These are phyloP conservation scores for Cryptococcus depauperatus DNA, from an alignment of 1,284 basidiomycete genomes.

Conservation along the genomic window DNA sequence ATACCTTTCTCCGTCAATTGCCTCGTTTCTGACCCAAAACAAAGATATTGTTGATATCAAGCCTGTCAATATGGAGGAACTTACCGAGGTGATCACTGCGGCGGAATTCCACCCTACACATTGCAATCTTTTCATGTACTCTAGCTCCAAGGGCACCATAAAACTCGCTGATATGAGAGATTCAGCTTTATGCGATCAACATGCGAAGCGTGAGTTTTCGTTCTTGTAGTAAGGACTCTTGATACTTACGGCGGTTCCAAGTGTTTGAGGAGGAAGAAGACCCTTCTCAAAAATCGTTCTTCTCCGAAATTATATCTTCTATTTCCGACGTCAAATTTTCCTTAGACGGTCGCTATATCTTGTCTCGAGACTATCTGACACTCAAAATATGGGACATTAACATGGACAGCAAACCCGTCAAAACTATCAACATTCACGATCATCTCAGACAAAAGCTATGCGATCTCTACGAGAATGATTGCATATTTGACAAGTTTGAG, in stretches of 20 bases:
- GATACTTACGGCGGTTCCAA: too few species aligned
- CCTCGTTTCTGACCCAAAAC: neutral
- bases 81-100: constrained; percentile 98
- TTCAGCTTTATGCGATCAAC: constrained; percentile 89
- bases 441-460: constrained; percentile 95
- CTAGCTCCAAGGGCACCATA: constrained; percentile 98
- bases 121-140: constrained; percentile 99
- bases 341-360: constrained; percentile 90
- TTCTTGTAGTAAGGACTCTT: constrained; percentile 8
- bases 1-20: neutral
- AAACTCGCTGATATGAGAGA: constrained; percentile 99
- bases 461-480: constrained; percentile 99
- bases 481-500: constrained; percentile 99
- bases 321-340: constrained; percentile 99
- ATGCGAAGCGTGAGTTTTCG: constrained; percentile 79
- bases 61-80: constrained; percentile 98
- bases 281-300: constrained; percentile 94
- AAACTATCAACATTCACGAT: constrained; percentile 98
- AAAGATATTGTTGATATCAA: constrained; percentile 99
- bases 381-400: constrained; percentile 99
- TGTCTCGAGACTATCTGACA: constrained; percentile 94
- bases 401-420: constrained; percentile 94
- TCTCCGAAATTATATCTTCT: constrained; percentile 99
- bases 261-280: constrained; percentile 99
- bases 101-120: constrained; percentile 97